Evolutionary conservation across 1,284 basidiomycete species (phyloP).

Genomic region (Microbotryum intermedium): DNA sequence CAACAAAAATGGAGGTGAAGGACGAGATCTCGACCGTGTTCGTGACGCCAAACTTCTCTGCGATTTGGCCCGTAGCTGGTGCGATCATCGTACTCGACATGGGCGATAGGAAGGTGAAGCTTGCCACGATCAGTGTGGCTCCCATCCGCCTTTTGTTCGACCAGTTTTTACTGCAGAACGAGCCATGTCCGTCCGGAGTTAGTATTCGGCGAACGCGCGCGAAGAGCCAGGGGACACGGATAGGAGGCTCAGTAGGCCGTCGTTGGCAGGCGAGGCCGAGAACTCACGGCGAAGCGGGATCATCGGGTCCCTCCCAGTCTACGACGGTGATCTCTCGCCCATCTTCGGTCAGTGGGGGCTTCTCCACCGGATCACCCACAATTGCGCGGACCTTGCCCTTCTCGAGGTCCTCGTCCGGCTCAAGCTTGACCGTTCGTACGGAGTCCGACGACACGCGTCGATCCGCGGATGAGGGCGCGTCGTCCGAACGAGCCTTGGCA

Average conservation of each 20-base stretch:
- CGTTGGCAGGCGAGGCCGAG: constrained; percentile 22
- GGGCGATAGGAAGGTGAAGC: constrained; percentile 38
- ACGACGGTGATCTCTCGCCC: constrained; percentile 39
- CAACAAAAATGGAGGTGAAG: constrained; percentile 56
- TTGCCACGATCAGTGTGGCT: constrained; percentile 18
- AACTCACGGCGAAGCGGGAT: constrained; percentile 39
- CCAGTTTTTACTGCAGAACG: not conserved
- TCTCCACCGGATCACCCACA: not conserved
- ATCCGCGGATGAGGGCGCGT: too few relatives aligned
- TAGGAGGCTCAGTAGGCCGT: too few relatives aligned
- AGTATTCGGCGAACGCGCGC: not conserved
- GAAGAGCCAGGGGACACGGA: not conserved
- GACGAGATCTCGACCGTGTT: constrained; percentile 49
- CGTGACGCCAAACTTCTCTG: constrained; percentile 52
- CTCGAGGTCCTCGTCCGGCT: constrained; percentile 4
- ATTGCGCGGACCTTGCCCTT: not conserved
- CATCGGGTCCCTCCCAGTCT: constrained; percentile 37
- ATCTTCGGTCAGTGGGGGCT: not conserved
- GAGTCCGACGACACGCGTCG: too few relatives aligned
- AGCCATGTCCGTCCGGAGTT: not conserved
- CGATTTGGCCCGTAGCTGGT: constrained; percentile 52
- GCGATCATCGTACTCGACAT: constrained; percentile 65
- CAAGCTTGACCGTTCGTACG: too few relatives aligned
- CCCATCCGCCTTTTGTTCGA: not conserved
- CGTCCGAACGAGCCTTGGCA: too few relatives aligned